Evolutionary conservation across 257 asterid species (phyloP).

Genomic region (Scutellaria minor): DNA sequence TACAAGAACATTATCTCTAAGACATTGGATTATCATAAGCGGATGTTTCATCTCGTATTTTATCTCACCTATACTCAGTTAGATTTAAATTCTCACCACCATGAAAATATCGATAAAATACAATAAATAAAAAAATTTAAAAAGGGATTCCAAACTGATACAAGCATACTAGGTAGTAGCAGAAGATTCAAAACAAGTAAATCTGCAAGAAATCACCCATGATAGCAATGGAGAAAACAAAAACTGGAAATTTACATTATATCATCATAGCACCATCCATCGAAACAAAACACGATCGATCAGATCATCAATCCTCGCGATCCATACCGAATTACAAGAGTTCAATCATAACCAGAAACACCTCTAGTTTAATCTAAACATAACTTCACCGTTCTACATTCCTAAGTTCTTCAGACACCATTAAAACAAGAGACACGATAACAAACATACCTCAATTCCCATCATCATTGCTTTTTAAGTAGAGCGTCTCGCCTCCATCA

Average conservation of each 20-base stretch:
- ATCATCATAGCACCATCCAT: constrained; percentile 33
- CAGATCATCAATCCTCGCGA: neutral
- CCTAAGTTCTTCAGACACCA: constrained; percentile 20
- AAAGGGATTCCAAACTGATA: no score
- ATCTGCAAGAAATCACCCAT: neutral
- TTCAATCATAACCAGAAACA: constrained; percentile 33
- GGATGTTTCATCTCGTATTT: no score
- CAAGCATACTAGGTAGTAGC: no score
- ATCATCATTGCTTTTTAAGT: constrained; percentile 65
- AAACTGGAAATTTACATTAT: constrained; percentile 45
- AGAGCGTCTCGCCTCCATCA: constrained; percentile 71
- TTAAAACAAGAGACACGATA: neutral
- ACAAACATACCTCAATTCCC: constrained; percentile 48
- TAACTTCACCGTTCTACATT: constrained; percentile 24
- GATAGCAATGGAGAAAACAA: neutral
- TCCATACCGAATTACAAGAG: constrained; percentile 38
- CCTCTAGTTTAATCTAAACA: constrained; percentile 18
- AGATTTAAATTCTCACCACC: no score
- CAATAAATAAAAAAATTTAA: no score
- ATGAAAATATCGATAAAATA: no score
- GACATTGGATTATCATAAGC: no score
- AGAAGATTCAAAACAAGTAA: neutral
- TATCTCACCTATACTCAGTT: no score
- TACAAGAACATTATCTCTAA: no score
- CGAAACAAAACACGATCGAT: constrained; percentile 4